Conservation (phyloP, 148 eudicot genomes). For the Camellia granthamiana region DNA sequence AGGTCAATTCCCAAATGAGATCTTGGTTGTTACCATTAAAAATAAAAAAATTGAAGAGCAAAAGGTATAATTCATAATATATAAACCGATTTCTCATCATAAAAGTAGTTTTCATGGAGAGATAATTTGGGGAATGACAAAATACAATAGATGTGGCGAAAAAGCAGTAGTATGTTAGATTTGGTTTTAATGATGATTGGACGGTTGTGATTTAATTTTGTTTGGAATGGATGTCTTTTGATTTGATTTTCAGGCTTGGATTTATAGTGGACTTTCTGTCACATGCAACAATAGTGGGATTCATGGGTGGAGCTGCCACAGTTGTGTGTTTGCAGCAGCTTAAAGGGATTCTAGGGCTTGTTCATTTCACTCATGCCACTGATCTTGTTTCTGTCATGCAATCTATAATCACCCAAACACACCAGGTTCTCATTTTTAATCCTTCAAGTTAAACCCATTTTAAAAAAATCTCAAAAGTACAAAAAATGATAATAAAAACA, state of each 20-base stretch:
- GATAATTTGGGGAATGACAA: too few relatives aligned
- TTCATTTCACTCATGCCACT: conserved; percentile 48
- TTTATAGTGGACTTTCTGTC: conserved; percentile 62
- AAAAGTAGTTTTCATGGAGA: too few relatives aligned
- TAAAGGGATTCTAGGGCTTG: conserved; percentile 53
- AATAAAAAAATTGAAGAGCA: too few relatives aligned
- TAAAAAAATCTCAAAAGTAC: background rate
- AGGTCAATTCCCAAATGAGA: too few relatives aligned
- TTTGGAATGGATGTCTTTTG: background rate
- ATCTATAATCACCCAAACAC: conserved; percentile 37
- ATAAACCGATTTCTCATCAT: too few relatives aligned
- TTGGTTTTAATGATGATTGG: too few relatives aligned
- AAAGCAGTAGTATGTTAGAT: too few relatives aligned
- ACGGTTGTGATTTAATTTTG: too few relatives aligned
- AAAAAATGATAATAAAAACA: background rate
- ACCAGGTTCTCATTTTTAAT: conserved; percentile 30
- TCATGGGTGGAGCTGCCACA: conserved; percentile 75
- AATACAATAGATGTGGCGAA: too few relatives aligned
- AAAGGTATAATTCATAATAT: too few relatives aligned
- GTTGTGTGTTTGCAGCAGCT: conserved; percentile 64
- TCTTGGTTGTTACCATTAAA: too few relatives aligned
- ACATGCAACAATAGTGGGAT: conserved; percentile 68
- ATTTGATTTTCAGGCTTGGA: conserved; percentile 48
- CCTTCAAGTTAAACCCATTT: background rate
- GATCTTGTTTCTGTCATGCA: conserved; percentile 50